phyloP scores from a whole-genome alignment of 2,329 filamentous ascomycete species.

The Sphaerulina musiva region DNA sequence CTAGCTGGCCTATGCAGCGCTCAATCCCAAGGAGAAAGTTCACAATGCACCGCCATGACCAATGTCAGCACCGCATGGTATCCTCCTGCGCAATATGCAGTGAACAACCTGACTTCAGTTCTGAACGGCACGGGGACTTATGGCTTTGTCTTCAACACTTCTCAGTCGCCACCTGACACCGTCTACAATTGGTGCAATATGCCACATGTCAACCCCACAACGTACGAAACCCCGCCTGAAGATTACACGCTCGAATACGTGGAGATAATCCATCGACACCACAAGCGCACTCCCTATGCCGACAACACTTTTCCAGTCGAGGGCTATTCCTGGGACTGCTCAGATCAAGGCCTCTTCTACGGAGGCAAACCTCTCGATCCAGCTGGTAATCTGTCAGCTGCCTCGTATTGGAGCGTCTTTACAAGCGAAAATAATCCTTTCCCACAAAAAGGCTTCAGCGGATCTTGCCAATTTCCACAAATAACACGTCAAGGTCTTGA shows the following conservation, averaged over 20 bases:
- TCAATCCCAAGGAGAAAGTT: background rate
- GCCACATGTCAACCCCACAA: constrained; percentile 65
- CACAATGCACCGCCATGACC: constrained; percentile 10
- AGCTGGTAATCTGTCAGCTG: constrained; percentile 44
- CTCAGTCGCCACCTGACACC: constrained; percentile 47
- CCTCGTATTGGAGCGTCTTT: constrained; percentile 61
- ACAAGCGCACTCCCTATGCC: constrained; percentile 76
- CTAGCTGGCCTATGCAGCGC: constrained; percentile 1
- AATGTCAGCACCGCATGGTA: constrained; percentile 50
- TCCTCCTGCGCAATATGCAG: constrained; percentile 47
- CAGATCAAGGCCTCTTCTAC: constrained; percentile 63
- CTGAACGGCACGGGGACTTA: constrained; percentile 58
- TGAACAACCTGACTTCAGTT: constrained; percentile 57
- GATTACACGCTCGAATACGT: constrained; percentile 65
- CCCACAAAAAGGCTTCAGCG: constrained; percentile 58
- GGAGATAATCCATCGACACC: constrained; percentile 76
- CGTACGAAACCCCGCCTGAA: constrained; percentile 52
- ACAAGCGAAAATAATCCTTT: constrained; percentile 61
- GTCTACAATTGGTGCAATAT: constrained; percentile 81
- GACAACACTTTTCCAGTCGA: constrained; percentile 71
- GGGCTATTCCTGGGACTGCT: constrained; percentile 65
- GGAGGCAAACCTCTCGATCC: constrained; percentile 54
- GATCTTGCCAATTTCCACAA: constrained; percentile 74
- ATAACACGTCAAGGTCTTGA: constrained; percentile 65
- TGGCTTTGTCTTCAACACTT: constrained; percentile 68